A percentile compares a stretch with the other conserved stretches of the same genome.
Conservation (phyloP, 371 early-diverging fungal genomes). For the Mortierella sp. region DNA sequence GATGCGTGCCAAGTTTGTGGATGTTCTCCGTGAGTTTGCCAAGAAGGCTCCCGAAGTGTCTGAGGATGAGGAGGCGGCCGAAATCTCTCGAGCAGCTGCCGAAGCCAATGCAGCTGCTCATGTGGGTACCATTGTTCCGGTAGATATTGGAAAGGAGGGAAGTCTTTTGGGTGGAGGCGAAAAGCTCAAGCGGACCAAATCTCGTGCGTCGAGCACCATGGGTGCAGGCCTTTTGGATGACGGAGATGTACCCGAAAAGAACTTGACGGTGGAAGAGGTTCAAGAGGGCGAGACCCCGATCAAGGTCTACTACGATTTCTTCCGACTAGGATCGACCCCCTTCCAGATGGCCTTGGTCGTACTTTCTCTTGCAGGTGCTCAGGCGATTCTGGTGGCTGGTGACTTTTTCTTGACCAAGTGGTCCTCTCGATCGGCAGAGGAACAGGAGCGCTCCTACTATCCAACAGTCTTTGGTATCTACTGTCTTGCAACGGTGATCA, state of each 20-base stretch:
- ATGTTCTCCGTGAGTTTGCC: conserved; percentile 46
- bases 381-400: conserved; percentile 35
- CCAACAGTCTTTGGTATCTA: conserved; percentile 33
- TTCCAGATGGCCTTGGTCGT: conserved; percentile 22
- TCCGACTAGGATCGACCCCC: conserved; percentile 43
- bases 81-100: conserved; percentile 2
- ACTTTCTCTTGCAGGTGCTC: conserved; percentile 30
- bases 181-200: conserved; percentile 15
- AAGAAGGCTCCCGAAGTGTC: conserved; percentile 23
- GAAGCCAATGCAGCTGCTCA: conserved; percentile 10
- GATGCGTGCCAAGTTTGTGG: conserved; percentile 35
- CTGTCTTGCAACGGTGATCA: conserved; percentile 31
- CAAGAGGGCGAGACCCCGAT: conserved; percentile 45
- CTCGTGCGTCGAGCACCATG: conserved; percentile 4
- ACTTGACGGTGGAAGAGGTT: conserved; percentile 43
- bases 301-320: conserved; percentile 46
- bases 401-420: conserved; percentile 49
- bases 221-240: conserved; percentile 12
- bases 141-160: background rate
- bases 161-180: background rate
- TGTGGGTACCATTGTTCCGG: background rate
- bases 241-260: conserved; percentile 23
- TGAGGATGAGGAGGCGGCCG: conserved; percentile 12
- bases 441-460: conserved; percentile 29
- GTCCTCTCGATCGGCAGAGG: conserved; percentile 9